Conservation (phyloP, 805 yeast genomes). For the Zygosaccharomyces pseudorouxii region DNA sequence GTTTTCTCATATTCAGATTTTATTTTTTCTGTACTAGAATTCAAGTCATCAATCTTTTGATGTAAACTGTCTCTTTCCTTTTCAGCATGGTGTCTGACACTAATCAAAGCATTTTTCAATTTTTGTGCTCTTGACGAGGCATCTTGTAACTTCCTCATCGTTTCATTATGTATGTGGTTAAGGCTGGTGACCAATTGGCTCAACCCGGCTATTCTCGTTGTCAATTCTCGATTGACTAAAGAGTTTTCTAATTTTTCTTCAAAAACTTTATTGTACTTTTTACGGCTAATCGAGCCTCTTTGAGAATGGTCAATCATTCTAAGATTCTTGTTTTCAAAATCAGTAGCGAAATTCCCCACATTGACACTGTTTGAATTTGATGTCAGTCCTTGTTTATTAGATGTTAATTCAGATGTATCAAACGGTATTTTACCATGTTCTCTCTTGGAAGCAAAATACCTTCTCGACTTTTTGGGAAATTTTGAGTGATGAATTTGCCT, state of each 20-base stretch:
- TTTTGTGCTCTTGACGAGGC: not conserved
- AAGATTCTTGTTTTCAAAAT: not conserved
- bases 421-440: not conserved
- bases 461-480: too few species aligned
- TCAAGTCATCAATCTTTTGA: not conserved
- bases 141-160: not conserved
- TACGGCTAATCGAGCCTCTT: not conserved
- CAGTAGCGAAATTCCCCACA: not conserved
- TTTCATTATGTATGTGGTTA: not conserved
- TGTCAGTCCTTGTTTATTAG: not conserved
- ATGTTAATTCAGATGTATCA: not conserved
- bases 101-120: not conserved
- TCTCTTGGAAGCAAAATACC: not conserved
- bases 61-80: not conserved
- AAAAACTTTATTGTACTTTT: not conserved
- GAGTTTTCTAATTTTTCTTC: not conserved
- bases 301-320: not conserved
- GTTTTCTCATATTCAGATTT: not conserved
- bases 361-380: not conserved
- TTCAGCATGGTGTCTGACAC: not conserved
- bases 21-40: not conserved
- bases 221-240: not conserved
- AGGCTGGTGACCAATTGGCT: not conserved
- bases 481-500: too few species aligned
- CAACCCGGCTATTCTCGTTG: not conserved